Evolutionary conservation across 1,284 basidiomycete genomes (phyloP).

Genomic region (Rhodotorula sp.): DNA sequence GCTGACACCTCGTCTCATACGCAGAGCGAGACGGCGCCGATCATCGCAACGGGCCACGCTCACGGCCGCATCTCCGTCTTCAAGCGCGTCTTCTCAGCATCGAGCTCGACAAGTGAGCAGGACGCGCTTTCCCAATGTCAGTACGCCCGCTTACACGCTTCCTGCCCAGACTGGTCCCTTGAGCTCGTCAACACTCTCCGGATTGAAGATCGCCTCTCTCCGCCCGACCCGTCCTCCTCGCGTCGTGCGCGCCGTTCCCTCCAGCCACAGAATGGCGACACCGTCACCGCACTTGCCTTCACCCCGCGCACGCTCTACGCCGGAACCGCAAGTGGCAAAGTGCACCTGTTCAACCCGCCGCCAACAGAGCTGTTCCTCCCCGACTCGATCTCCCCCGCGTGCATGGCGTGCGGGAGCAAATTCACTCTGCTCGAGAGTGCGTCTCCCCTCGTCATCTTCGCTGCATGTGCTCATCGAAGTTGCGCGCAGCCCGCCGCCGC

Average conservation of each 20-base stretch:
- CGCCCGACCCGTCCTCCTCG: background rate
- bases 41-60: slow-evolving; percentile 21
- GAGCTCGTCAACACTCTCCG: slow-evolving; percentile 6
- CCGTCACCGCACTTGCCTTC: slow-evolving; percentile 15
- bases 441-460: background rate
- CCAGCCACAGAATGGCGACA: background rate
- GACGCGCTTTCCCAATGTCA: background rate
- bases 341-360: slow-evolving; percentile 14
- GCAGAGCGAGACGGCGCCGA: slow-evolving; percentile 18
- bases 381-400: slow-evolving; percentile 4
- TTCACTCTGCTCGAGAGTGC: slow-evolving; percentile 21
- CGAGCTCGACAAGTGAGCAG: background rate
- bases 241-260: background rate
- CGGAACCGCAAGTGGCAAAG: slow-evolving; percentile 1
- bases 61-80: slow-evolving; percentile 14
- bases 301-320: slow-evolving; percentile 16
- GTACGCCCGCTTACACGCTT: background rate
- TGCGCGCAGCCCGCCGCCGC: background rate
- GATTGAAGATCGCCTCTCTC: slow-evolving; percentile 15
- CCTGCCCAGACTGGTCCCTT: slow-evolving; percentile 10
- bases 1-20: too few species aligned
- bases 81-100: background rate
- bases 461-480: rapidly evolving
- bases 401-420: slow-evolving; percentile 15
- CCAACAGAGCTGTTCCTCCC: slow-evolving; percentile 12